Evolutionary conservation across 805 yeast species (phyloP).

Genomic region (Ogataea zsoltii): DNA sequence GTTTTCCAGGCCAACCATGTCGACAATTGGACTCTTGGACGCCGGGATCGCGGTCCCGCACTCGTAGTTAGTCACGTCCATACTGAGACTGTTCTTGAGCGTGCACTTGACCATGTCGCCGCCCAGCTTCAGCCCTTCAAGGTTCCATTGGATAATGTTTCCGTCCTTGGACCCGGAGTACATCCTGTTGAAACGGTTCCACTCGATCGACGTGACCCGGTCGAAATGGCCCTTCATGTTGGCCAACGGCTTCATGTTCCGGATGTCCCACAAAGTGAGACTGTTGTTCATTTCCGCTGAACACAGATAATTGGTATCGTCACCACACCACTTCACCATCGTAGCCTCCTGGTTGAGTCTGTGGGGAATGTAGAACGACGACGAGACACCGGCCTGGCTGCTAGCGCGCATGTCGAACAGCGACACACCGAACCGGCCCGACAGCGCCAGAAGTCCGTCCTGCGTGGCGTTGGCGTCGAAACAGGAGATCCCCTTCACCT

Average conservation of each 20-base stretch:
- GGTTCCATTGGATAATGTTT: constrained; percentile 66
- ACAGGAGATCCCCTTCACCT: constrained; percentile 48
- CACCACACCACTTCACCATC: constrained; percentile 62
- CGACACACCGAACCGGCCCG: constrained; percentile 74
- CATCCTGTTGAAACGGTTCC: constrained; percentile 45
- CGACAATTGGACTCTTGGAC: constrained; percentile 50
- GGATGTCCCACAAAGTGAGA: constrained; percentile 72
- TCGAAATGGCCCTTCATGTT: constrained; percentile 57
- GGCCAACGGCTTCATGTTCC: constrained; percentile 55
- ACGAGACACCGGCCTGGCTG: constrained; percentile 25
- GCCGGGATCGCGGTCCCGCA: constrained; percentile 68
- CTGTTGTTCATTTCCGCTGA: constrained; percentile 57
- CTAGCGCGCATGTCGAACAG: constrained; percentile 66
- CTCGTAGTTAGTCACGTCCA: constrained; percentile 27
- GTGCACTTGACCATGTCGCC: constrained; percentile 36
- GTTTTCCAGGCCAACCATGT: constrained; percentile 40
- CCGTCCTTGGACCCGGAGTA: constrained; percentile 68
- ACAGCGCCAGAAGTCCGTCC: constrained; percentile 58
- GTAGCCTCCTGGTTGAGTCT: constrained; percentile 35
- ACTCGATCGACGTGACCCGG: constrained; percentile 55
- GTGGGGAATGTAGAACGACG: constrained; percentile 47
- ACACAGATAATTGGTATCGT: constrained; percentile 61
- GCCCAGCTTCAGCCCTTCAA: constrained; percentile 23
- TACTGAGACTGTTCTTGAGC: constrained; percentile 45
- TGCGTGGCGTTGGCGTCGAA: constrained; percentile 51